These are phyloP conservation scores for Penicillium sp. DNA, from an alignment of 2,329 filamentous ascomycete species.

Conservation along the genomic window DNA sequence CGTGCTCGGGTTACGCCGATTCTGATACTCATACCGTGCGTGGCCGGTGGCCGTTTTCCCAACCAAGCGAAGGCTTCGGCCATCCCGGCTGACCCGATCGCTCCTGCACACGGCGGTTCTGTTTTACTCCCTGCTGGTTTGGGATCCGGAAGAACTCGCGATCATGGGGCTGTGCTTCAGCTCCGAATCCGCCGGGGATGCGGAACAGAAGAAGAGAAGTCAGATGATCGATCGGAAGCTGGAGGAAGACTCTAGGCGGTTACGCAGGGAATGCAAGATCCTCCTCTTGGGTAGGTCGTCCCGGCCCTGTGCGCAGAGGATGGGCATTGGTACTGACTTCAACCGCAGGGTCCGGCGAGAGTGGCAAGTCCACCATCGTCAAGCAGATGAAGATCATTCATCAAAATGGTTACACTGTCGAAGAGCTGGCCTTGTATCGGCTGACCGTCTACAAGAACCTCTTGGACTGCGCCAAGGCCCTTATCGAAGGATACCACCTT, in stretches of 20 bases:
- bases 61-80: slow-evolving; percentile 20
- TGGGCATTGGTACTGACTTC: slow-evolving; percentile 8
- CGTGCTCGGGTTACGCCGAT: slow-evolving; percentile 8
- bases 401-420: slow-evolving; percentile 91
- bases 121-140: slow-evolving; percentile 22
- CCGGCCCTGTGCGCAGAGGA: slow-evolving; percentile 3
- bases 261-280: slow-evolving; percentile 98
- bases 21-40: slow-evolving; percentile 10
- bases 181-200: slow-evolving; percentile 72
- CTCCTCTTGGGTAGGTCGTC: slow-evolving; percentile 71
- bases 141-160: slow-evolving; percentile 18
- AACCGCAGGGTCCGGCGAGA: slow-evolving; percentile 83
- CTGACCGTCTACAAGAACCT: slow-evolving; percentile 98
- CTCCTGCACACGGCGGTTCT: slow-evolving; percentile 21
- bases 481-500: slow-evolving; percentile 87
- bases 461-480: slow-evolving; percentile 90
- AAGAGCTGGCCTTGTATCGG: slow-evolving; percentile 90
- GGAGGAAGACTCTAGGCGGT: slow-evolving; percentile 87
- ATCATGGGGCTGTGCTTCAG: slow-evolving; percentile 93
- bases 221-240: slow-evolving; percentile 91
- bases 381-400: slow-evolving; percentile 99
- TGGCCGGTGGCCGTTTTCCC: slow-evolving; percentile 17
- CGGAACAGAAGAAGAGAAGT: slow-evolving; percentile 91
- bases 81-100: slow-evolving; percentile 27
- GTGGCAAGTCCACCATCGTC: slow-evolving; percentile 97